Evolutionary conservation across 352 stramenopile genomes (phyloP), one percentile per base, ranked within the genome.

Genomic region (Globisporangium middletonii): DNA sequence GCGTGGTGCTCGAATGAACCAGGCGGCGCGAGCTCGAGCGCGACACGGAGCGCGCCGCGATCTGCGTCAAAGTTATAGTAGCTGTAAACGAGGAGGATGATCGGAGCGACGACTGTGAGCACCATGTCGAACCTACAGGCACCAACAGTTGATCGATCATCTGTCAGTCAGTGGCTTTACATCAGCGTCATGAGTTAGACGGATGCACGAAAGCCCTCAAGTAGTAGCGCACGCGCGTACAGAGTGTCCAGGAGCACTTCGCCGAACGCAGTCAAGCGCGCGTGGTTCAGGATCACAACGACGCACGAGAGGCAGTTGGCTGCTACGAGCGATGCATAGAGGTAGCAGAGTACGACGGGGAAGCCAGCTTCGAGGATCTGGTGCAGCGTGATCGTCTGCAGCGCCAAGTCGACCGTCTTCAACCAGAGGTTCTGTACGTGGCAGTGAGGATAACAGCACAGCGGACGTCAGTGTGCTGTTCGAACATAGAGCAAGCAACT

Each of bases 11-110:
- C 71, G 18, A 78, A 76, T 12, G 33, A 53, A 7, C 61, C 67
- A 0, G 41, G 4, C 3, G 60, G 57, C 0, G 67, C 30, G 0
- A 77, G 9, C 5, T 64, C 54, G 11, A 65, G 38, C n/a, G 59
- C 67, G 16, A 72, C 60, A 1, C n/a, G 30, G 15, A 60, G 68
- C 2, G 65, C 48, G 1, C 53, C 53, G 3, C 54, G 62, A n/a
- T 80, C 64, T 27, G 77, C 73, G 19, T 68, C 33, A 19, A 79
- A 79, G 26, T 64, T 62, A 6, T 41, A 11, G 3, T 57, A 65
- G 6, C 62, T 66, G 45, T 71, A 69, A 13, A 63, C 12, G 0
- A 83, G 44, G 0, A 69, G 57, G 2, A 55, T 19, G 18, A 77
- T 63, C 1, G 71, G 66, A 8, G 70, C 69, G 0, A 62, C 35